Base-by-base conservation (phyloP, 768 basidiomycete genomes). In the Trametes coccinea region DNA sequence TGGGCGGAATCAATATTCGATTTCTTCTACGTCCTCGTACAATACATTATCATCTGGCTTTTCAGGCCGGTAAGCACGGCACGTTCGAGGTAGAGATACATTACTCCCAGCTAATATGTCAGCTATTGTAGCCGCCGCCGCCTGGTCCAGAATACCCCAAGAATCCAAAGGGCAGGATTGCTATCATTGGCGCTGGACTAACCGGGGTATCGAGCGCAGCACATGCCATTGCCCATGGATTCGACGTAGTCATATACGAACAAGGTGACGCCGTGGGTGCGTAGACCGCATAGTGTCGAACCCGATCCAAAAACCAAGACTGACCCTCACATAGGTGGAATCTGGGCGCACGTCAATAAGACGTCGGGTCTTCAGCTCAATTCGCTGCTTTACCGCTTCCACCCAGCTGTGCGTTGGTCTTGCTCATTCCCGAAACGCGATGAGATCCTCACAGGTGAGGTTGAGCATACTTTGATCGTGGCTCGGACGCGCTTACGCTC, bases 181-280 rank as follows among this genome's bases (percentile, higher is more conserved):
- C 82, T 0, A 72, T 82, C 53, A 75, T 83, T 50, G 81, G 82
- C 7, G 79, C 81, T 2, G 82, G 83, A 10, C 69, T 83, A 9
- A 83, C 81, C 0, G 81, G 82, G 17, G 70, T 84, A 13, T 82
- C 80, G n/a, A 80, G 79, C 30, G 82, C 81, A 33, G 81, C 82
- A 67, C 79, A 83, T 62, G 76, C 76, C 31, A 76, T 82, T 29
- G 75, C 80, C 0, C 81, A 83, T 61, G 79, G 80, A 16, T 83
- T 84, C 60, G 81, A 84, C 34, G 82, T 83, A 10, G 78, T 80
- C 29, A 76, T 84, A 2, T 82, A 75, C 65, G 82, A 83, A 49
- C 66, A 70, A 53, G 45, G 34, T 8, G 68, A 71, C 57, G 49
- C 56, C 13, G 56, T 69, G 22, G 68, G 74, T 73, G n/a, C n/a